These are phyloP conservation scores for Trichoderma asperellum DNA, from an alignment of 2,329 filamentous ascomycete species.

Conservation along the genomic window DNA sequence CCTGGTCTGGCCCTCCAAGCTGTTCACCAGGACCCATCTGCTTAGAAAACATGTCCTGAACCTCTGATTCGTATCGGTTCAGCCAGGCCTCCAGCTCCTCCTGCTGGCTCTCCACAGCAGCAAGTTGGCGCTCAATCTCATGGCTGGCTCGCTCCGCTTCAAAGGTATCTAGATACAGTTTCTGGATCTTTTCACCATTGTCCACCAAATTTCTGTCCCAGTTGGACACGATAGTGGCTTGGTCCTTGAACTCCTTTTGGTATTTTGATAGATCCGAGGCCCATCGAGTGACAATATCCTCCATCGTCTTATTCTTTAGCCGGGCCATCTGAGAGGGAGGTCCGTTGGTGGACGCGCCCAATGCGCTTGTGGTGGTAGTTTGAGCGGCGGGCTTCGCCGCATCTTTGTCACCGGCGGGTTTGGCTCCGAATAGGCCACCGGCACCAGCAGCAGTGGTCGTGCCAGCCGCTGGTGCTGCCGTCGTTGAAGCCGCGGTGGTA, in stretches of 20 bases:
- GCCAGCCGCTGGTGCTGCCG: conserved; percentile 38
- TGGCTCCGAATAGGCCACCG: conserved; percentile 42
- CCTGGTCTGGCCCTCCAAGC: conserved; percentile 86
- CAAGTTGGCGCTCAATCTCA: conserved; percentile 91
- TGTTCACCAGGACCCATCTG: conserved; percentile 76
- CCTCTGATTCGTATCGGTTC: conserved; percentile 87
- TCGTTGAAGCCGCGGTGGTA: conserved; percentile 32
- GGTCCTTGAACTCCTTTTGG: conserved; percentile 92
- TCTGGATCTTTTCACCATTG: conserved; percentile 93
- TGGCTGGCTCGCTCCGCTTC: conserved; percentile 91
- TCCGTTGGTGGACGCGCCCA: conserved; percentile 77
- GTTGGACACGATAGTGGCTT: conserved; percentile 81
- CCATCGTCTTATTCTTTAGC: conserved; percentile 98
- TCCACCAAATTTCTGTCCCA: conserved; percentile 95
- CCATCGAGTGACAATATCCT: conserved; percentile 97
- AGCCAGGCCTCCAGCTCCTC: conserved; percentile 87
- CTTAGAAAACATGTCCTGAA: conserved; percentile 83
- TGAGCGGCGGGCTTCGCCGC: conserved; percentile 39
- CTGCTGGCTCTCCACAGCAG: conserved; percentile 88
- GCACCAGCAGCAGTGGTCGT: conserved; percentile 40
- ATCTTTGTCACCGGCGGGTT: conserved; percentile 41
- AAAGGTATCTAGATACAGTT: conserved; percentile 87
- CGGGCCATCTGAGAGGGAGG: conserved; percentile 84
- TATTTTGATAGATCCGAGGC: conserved; percentile 94
- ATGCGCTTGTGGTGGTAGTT: conserved; percentile 42